Evolutionary conservation across 176 grass and related monocot species (phyloP), one percentile per base, ranked within the genome.

Genomic region (Lolium rigidum): DNA sequence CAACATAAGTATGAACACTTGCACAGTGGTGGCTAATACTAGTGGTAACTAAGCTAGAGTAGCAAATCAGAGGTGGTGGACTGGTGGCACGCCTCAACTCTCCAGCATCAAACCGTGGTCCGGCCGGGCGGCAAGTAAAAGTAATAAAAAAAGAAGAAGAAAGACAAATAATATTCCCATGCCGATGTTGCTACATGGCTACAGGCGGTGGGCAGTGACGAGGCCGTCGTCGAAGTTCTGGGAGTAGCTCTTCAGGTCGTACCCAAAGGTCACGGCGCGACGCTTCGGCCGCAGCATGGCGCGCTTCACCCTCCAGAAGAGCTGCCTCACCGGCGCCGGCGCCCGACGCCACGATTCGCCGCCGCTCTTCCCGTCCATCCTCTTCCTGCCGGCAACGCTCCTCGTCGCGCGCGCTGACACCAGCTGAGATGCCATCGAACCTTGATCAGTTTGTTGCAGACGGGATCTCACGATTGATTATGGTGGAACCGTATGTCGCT

Each of bases 211-310:
- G 12, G 46, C 31, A 7, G 35, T 7, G 47, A 78, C 9, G 63
- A 68, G 61, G 39, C 88, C 43, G 63, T 82, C 88, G 54, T 82
- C 78, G 64, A 90, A 90, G 60, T 86, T 90, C 37, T 85, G 82
- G 4, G 49, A 89, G 77, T 85, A 89, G 50, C 87, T 89, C 82
- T 58, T 12, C 9, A 47, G 60, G 64, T 82, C 70, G 18, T 90
- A 90, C 35, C 59, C 51, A 13, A 90, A 90, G 3, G 51, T 46
- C 41, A 12, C 44, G 38, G 70, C 16, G 2, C 11, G 16, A 1
- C 28, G 48, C 78, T 10, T 44, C 7, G 77, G 21, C 59, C 37
- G 72, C 22, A 2, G 71, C 71, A 47, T 11, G 9, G 51, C 52
- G 20, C 20, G 20, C 44, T 76, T 65, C 66, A 89, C 55, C 79